Conservation (phyloP, 2,329 filamentous ascomycete species). For the Cordyceps javanica region DNA sequence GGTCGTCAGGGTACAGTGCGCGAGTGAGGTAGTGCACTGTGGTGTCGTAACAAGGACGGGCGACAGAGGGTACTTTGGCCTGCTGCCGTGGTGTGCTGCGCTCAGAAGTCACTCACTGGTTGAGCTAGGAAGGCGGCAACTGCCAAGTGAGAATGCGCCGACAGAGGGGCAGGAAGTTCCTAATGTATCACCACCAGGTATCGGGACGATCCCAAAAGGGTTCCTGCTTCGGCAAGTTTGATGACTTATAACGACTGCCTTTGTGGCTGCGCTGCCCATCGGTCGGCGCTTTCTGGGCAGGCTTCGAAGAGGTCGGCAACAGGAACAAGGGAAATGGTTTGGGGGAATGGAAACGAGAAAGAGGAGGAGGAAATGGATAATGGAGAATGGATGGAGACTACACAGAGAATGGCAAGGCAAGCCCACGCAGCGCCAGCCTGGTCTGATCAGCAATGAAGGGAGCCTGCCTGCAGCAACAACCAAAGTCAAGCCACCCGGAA, state of each 20-base stretch:
- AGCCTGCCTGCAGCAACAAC: not conserved
- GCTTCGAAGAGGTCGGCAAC: not conserved
- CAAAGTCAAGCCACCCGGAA: not conserved
- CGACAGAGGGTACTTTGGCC: not conserved
- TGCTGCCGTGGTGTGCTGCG: not conserved
- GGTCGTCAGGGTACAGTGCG: not conserved
- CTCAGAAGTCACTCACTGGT: not conserved
- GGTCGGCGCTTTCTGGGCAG: not conserved
- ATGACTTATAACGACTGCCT: not conserved
- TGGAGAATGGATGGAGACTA: no score
- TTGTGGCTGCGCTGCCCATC: not conserved
- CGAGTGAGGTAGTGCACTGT: not conserved
- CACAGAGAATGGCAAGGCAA: not conserved
- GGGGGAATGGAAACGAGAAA: not conserved
- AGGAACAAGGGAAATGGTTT: not conserved
- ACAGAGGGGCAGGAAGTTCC: not conserved
- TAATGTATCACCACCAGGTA: not conserved
- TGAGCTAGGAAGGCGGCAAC: not conserved
- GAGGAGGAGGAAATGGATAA: not conserved
- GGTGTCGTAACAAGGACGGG: not conserved
- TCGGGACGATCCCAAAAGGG: not conserved
- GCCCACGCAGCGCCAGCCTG: slow-evolving; percentile 2
- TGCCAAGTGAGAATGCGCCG: not conserved
- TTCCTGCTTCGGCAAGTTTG: not conserved
- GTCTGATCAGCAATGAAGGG: slow-evolving; percentile 10